phyloP scores from a whole-genome alignment of 768 basidiomycete genomes.

The Mycena crocata region DNA sequence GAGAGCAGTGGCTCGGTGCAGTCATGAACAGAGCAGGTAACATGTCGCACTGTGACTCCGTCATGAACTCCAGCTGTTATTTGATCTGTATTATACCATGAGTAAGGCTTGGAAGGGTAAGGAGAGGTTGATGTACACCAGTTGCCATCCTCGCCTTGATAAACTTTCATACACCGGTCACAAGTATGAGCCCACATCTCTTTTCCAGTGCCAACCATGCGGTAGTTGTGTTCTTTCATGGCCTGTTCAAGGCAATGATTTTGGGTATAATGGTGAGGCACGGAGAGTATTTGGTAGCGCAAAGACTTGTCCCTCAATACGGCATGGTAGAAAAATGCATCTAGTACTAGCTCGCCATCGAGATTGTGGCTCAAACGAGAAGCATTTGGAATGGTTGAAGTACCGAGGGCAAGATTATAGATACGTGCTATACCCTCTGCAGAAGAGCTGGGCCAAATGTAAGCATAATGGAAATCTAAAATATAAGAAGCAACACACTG shows the following conservation, averaged over 20 bases:
- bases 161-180: conserved; percentile 12
- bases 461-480: background rate
- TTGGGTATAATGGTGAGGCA: background rate
- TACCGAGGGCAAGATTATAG: background rate
- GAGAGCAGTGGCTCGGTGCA: too few species aligned
- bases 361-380: conserved; percentile 2
- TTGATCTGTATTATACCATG: too few species aligned
- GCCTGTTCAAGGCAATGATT: conserved; percentile 2
- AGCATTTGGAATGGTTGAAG: background rate
- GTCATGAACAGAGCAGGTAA: too few species aligned
- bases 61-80: too few species aligned
- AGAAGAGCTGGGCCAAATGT: background rate
- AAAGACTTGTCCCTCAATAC: background rate
- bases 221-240: background rate
- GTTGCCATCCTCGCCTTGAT: conserved; percentile 6
- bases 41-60: too few species aligned
- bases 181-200: conserved; percentile 18
- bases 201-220: conserved; percentile 17
- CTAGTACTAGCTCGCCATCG: background rate
- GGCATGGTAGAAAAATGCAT: conserved; percentile 2
- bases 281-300: background rate
- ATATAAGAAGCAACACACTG: background rate
- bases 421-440: background rate
- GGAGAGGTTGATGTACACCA: conserved; percentile 13
- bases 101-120: too few species aligned